Conservation (phyloP, 108 stramenopile species). For the Skeletonema costatum region DNA sequence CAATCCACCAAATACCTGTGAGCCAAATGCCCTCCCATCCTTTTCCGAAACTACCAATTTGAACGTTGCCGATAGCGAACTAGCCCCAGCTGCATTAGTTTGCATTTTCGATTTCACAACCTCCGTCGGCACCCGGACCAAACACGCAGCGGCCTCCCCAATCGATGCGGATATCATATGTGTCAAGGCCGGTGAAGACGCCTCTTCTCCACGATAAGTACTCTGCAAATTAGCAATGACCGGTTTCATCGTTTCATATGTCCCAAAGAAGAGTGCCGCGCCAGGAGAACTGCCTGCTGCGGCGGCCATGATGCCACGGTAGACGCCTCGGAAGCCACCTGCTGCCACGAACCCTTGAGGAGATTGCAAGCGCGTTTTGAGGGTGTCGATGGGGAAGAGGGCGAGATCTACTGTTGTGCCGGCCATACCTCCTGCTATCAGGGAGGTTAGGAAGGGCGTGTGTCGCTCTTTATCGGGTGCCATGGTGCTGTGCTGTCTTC, state of each 20-base stretch:
- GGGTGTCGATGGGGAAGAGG: constrained; percentile 94
- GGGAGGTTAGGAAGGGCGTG: constrained; percentile 65
- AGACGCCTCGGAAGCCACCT: constrained; percentile 90
- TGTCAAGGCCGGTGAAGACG: constrained; percentile 56
- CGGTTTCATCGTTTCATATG: constrained; percentile 90
- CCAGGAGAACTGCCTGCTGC: constrained; percentile 91
- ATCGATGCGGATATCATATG: constrained; percentile 92
- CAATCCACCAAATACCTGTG: constrained; percentile 64
- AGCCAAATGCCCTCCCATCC: constrained; percentile 49
- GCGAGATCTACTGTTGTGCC: constrained; percentile 91
- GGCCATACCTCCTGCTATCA: constrained; percentile 87
- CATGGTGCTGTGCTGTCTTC: neutral
- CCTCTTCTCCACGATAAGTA: constrained; percentile 7
- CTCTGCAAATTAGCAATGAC: constrained; percentile 44
- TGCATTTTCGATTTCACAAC: constrained; percentile 98
- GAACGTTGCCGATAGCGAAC: constrained; percentile 54
- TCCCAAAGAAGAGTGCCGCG: constrained; percentile 94
- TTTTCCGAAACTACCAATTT: constrained; percentile 61
- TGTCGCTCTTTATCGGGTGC: constrained; percentile 29
- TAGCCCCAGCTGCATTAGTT: constrained; percentile 58
- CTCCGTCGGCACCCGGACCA: constrained; percentile 98
- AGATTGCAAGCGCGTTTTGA: constrained; percentile 92
- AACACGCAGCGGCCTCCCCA: constrained; percentile 94
- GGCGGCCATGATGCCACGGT: constrained; percentile 86
- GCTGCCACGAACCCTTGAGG: constrained; percentile 86